phyloP scores from a whole-genome alignment of 768 basidiomycete genomes.

The Paxillus ammoniavirescens region DNA sequence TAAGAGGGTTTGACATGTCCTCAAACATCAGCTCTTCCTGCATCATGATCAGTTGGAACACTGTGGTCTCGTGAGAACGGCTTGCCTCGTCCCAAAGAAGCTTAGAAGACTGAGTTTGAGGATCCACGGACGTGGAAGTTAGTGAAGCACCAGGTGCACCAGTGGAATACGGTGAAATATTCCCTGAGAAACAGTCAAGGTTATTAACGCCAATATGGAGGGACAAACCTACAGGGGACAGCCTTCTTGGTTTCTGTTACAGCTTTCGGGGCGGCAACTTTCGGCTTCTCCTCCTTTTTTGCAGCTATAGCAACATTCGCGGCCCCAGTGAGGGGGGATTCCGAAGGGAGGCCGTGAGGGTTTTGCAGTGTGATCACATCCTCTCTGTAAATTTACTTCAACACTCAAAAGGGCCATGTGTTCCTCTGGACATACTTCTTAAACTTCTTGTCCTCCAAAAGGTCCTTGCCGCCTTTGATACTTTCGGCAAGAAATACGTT shows the following conservation, averaged over 20 bases:
- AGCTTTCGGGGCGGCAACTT: slow-evolving; percentile 30
- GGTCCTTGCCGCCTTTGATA: slow-evolving; percentile 78
- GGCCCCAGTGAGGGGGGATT: slow-evolving; percentile 41
- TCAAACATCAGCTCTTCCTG: slow-evolving; percentile 99
- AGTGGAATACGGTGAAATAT: slow-evolving; percentile 86
- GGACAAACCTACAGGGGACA: slow-evolving; percentile 58
- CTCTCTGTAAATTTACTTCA: slow-evolving; percentile 42
- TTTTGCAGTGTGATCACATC: slow-evolving; percentile 96
- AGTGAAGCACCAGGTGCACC: slow-evolving; percentile 90
- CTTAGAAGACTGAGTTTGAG: slow-evolving; percentile 62
- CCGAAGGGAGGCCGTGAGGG: slow-evolving; percentile 71
- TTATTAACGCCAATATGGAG: neutral
- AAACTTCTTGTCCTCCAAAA: slow-evolving; percentile 83
- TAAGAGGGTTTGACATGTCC: slow-evolving; percentile 74
- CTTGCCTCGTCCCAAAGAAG: slow-evolving; percentile 91
- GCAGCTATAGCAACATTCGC: slow-evolving; percentile 29
- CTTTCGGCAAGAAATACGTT: slow-evolving; percentile 95
- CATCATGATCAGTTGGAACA: neutral
- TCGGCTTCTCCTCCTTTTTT: slow-evolving; percentile 33
- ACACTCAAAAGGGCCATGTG: neutral
- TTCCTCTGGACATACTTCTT: slow-evolving; percentile 58
- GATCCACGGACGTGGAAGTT: slow-evolving; percentile 89
- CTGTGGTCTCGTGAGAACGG: neutral
- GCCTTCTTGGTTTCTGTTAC: slow-evolving; percentile 46
- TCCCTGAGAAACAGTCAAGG: slow-evolving; percentile 51